Conservation (phyloP, 768 basidiomycete species). For the Lentinula lateritia region DNA sequence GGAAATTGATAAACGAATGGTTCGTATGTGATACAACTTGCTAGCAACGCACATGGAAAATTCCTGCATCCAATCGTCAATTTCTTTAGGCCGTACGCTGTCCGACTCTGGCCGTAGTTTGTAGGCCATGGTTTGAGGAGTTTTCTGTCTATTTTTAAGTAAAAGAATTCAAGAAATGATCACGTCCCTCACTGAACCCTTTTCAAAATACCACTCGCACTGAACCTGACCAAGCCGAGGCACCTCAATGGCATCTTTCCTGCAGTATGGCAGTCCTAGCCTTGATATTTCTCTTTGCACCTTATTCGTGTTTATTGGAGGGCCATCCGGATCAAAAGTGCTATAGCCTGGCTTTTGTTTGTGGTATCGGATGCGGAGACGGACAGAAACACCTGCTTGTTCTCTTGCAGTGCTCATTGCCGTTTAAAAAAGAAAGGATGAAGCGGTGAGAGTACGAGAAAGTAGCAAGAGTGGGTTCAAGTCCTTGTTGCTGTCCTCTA, state of each 20-base stretch:
- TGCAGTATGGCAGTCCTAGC: not conserved
- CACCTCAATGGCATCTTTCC: not conserved
- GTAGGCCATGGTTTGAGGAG: not conserved
- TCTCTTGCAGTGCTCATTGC: not conserved
- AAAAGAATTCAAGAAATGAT: not conserved
- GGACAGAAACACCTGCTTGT: not conserved
- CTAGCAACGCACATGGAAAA: not conserved
- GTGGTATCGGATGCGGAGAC: slow-evolving; percentile 2
- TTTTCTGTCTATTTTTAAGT: not conserved
- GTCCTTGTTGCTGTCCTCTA: not conserved
- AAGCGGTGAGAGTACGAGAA: not conserved
- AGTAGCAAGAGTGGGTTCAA: not conserved
- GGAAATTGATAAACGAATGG: not conserved
- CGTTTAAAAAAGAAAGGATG: not conserved
- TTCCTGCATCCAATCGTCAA: not conserved
- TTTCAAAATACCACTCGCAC: not conserved
- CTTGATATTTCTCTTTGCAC: slow-evolving; percentile 1
- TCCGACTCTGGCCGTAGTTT: not conserved
- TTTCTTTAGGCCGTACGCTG: not conserved
- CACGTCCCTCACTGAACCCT: not conserved
- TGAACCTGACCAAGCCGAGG: not conserved
- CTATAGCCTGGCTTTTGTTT: not conserved
- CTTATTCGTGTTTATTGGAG: not conserved
- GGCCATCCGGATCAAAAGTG: not conserved
- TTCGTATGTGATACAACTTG: not conserved